Conservation (phyloP, 2,329 filamentous ascomycete genomes). For the Dothideomycetes sp. region DNA sequence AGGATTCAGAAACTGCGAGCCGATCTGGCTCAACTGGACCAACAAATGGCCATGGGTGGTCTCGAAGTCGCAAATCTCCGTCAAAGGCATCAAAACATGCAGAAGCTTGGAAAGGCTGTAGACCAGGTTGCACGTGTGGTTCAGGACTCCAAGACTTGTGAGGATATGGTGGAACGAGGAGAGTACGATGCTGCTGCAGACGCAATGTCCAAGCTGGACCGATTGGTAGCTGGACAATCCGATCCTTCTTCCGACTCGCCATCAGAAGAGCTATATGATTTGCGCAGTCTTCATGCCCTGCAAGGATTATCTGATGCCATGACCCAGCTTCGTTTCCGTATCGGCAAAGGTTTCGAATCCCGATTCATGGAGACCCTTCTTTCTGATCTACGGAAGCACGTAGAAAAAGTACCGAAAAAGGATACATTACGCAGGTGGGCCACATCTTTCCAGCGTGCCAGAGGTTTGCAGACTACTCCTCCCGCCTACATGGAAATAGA, state of each 20-base stretch:
- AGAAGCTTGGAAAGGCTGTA: conserved; percentile 72
- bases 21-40: conserved; percentile 72
- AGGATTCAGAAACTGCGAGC: conserved; percentile 72
- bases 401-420: conserved; percentile 58
- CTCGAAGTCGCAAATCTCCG: conserved; percentile 78
- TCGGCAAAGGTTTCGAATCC: conserved; percentile 78
- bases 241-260: conserved; percentile 30
- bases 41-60: conserved; percentile 77
- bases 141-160: conserved; percentile 63
- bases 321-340: conserved; percentile 62
- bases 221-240: conserved; percentile 65
- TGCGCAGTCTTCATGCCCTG: conserved; percentile 68
- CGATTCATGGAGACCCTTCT: conserved; percentile 72
- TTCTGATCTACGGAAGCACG: conserved; percentile 69
- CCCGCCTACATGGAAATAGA: conserved; percentile 72
- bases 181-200: conserved; percentile 72
- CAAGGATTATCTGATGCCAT: conserved; percentile 73
- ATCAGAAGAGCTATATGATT: conserved; percentile 46
- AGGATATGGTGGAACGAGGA: conserved; percentile 73
- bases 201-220: conserved; percentile 68
- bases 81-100: conserved; percentile 72
- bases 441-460: conserved; percentile 61
- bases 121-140: conserved; percentile 74
- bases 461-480: conserved; percentile 57
- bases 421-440: conserved; percentile 82